Base-by-base conservation (phyloP, 2,329 filamentous ascomycete genomes). In the Aureobasidium sp. region DNA sequence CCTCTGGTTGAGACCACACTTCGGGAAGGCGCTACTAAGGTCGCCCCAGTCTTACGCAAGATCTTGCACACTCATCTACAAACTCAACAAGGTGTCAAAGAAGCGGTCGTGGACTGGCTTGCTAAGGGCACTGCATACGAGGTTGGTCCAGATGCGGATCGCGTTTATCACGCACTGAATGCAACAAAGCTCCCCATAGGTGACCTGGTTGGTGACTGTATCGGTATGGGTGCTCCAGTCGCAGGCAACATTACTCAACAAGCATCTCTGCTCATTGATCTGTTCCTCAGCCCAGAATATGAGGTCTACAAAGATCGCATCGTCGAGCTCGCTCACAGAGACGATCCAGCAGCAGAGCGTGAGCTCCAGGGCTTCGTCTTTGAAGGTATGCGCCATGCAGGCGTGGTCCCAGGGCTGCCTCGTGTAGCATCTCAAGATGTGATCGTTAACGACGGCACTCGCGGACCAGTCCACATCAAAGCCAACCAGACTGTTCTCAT, bases 301-400 rank as follows among this genome's bases (percentile, higher is more conserved):
- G 78, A 80, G 64, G 62, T 76, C 53, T 81, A 81, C 72, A 82
- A 81, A 68, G 72, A 72, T 1, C 79, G 80, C 36, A 80, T 83
- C 62, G 68, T 82, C 26, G 74, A 80, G 67, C 75, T 82, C 20
- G 75, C 80, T 1, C 74, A 80, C 63, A 74, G 73, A 65, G 74
- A 79, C 47, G 72, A 77, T 5, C 70, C 70, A 4, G 70, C 71
- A 1, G 75, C 79, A 2, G 74, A 77, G 58, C 68, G 71, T 36
- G 80, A 82, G 66, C 74, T 82, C 1, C 77, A 80, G 65, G 79
- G 80, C 13, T 83, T 80, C 69, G 79, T 82, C 2, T 81, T 76
- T 65, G 81, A 83, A 68, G 81, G 80, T 46, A 82, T 82, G 78
- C 77, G 80, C 12, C 80, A 81, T 66, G 77, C 78, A 6, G 78